Evolutionary conservation across 2,329 filamentous ascomycete genomes (phyloP).

Genomic region (Ceratocystis smalleyi): DNA sequence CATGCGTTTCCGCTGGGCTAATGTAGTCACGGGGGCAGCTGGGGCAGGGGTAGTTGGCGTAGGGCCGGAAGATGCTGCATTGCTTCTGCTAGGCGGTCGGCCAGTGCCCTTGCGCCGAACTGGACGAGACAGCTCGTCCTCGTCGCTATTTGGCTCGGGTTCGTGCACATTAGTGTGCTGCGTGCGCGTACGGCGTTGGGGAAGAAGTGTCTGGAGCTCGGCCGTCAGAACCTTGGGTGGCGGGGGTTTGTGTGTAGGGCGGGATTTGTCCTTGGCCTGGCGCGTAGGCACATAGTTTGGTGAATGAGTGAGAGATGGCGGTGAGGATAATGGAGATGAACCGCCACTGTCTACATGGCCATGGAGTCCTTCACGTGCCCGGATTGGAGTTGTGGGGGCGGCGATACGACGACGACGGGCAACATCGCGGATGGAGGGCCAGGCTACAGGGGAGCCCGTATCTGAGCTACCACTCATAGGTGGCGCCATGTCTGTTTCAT

Average conservation of each 20-base stretch:
- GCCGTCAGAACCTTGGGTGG: constrained; percentile 37
- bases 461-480: constrained; percentile 35
- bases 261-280: constrained; percentile 20
- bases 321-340: constrained; percentile 44
- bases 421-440: constrained; percentile 38
- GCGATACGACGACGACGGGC: constrained; percentile 31
- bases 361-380: constrained; percentile 19
- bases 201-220: constrained; percentile 38
- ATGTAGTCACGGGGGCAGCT: constrained; percentile 17
- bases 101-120: constrained; percentile 23
- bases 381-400: constrained; percentile 26
- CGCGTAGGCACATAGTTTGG: constrained; percentile 35
- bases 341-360: constrained; percentile 21
- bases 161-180: constrained; percentile 24
- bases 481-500: constrained; percentile 35
- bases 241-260: constrained; percentile 27
- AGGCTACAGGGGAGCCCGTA: constrained; percentile 30
- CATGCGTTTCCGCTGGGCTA: constrained; percentile 17
- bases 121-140: constrained; percentile 39
- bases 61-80: constrained; percentile 11
- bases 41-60: constrained; percentile 20
- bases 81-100: constrained; percentile 24
- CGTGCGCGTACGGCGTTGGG: constrained; percentile 32
- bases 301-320: constrained; percentile 51
- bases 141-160: constrained; percentile 31